These are phyloP conservation scores for Lycium barbarum DNA, from an alignment of 257 asterid genomes.

Conservation along the genomic window DNA sequence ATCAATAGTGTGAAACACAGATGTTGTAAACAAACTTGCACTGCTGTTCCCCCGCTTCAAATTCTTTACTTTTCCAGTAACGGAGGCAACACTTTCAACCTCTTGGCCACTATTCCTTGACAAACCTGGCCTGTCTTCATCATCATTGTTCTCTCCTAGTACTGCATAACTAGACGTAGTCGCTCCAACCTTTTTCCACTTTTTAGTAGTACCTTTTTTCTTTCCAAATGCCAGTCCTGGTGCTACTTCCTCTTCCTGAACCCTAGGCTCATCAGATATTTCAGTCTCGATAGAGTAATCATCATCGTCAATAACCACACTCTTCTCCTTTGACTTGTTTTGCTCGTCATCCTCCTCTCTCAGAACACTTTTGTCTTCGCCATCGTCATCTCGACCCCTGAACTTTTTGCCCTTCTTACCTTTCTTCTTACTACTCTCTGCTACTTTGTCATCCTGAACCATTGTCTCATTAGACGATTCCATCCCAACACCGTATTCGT, in stretches of 20 bases:
- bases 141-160: conserved; percentile 61
- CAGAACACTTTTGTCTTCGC: conserved; percentile 5
- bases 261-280: conserved; percentile 56
- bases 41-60: conserved; percentile 48
- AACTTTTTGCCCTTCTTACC: conserved; percentile 42
- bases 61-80: conserved; percentile 53
- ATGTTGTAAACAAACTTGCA: conserved; percentile 37
- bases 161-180: conserved; percentile 60
- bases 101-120: conserved; percentile 38
- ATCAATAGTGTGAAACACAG: conserved; percentile 40
- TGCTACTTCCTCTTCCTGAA: conserved; percentile 55
- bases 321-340: conserved; percentile 70
- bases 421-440: conserved; percentile 52
- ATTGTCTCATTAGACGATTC: conserved; percentile 63
- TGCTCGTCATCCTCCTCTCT: conserved; percentile 42
- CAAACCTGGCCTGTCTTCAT: conserved; percentile 39
- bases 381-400: conserved; percentile 53
- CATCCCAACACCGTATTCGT: conserved; percentile 70
- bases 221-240: conserved; percentile 50
- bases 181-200: conserved; percentile 58
- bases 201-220: conserved; percentile 57
- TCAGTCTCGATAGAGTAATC: conserved; percentile 71
- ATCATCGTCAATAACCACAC: conserved; percentile 50
- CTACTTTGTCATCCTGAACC: conserved; percentile 61
- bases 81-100: conserved; percentile 29